These are phyloP conservation scores for Hyphopichia khmerensis DNA, from an alignment of 1,139 yeast genomes.

Conservation along the genomic window DNA sequence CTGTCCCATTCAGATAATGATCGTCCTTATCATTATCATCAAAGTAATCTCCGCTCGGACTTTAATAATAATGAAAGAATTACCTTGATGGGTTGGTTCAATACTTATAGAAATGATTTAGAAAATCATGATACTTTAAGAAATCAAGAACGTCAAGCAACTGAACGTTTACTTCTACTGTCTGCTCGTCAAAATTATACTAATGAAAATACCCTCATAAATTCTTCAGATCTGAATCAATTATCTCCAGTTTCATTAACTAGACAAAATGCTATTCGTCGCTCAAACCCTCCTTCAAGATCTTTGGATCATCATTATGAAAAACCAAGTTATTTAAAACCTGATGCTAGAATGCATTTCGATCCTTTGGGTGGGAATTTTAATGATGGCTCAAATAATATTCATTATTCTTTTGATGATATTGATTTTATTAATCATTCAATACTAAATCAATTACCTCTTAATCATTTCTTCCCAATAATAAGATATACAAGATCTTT, in stretches of 20 bases:
- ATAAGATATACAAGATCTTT: not conserved
- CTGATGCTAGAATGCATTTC: not conserved
- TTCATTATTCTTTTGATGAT: not conserved
- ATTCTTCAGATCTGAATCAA: constrained; percentile 1
- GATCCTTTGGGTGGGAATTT: not conserved
- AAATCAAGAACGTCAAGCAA: constrained; percentile 7
- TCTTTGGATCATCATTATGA: not conserved
- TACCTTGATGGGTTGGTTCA: not conserved
- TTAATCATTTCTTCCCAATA: not conserved
- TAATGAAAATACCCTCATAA: constrained; percentile 16
- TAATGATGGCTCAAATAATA: not conserved
- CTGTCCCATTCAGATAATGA: no score
- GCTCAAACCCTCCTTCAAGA: constrained; percentile 1
- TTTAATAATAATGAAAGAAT: not conserved
- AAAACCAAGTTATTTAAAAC: not conserved
- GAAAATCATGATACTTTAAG: not conserved
- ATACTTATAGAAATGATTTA: not conserved
- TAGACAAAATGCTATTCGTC: constrained; percentile 21
- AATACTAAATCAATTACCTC: not conserved
- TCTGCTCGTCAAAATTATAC: constrained; percentile 28
- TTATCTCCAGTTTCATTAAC: constrained; percentile 12
- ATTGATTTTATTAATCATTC: not conserved
- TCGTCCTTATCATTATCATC: no score
- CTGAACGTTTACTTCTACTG: constrained; percentile 25
- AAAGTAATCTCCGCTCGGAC: not conserved